A percentile compares a stretch with the other conserved stretches of the same genome.
Evolutionary conservation across 108 stramenopile species (phyloP).

Genomic region (Bacterosira constricta): DNA sequence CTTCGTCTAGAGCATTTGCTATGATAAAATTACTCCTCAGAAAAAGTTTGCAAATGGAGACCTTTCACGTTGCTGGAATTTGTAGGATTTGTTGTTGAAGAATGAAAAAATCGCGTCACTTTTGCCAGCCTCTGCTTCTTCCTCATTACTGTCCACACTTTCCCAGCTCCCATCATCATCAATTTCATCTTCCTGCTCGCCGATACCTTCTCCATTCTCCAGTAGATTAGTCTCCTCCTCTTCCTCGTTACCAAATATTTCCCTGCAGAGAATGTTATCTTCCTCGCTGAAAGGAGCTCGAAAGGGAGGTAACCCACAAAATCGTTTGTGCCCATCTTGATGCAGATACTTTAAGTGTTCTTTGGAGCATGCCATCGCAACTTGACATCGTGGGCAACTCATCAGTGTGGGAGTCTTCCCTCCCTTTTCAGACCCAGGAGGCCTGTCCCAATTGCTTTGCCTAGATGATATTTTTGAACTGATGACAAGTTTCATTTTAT

Average conservation of each 20-base stretch:
- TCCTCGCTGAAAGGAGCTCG: slow-evolving; percentile 29
- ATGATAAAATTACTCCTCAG: neutral
- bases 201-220: neutral
- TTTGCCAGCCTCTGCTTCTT: neutral
- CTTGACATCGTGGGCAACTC: slow-evolving; percentile 32
- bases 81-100: slow-evolving; percentile 39
- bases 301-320: slow-evolving; percentile 50
- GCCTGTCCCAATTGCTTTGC: slow-evolving; percentile 19
- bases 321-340: slow-evolving; percentile 47
- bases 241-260: slow-evolving; percentile 19
- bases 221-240: neutral
- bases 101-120: slow-evolving; percentile 26
- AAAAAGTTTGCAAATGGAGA: slow-evolving; percentile 18
- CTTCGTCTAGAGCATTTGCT: neutral
- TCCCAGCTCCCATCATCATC: slow-evolving; percentile 62
- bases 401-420: neutral
- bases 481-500: neutral
- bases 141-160: slow-evolving; percentile 57
- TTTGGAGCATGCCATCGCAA: slow-evolving; percentile 41
- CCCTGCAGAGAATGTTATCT: slow-evolving; percentile 33
- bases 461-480: slow-evolving; percentile 19
- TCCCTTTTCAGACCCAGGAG: neutral
- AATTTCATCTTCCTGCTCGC: slow-evolving; percentile 12
- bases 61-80: slow-evolving; percentile 17
- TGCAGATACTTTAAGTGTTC: slow-evolving; percentile 36